These are phyloP conservation scores for Colletotrichum falcatum DNA, from an alignment of 2,329 filamentous ascomycete species.

Conservation along the genomic window DNA sequence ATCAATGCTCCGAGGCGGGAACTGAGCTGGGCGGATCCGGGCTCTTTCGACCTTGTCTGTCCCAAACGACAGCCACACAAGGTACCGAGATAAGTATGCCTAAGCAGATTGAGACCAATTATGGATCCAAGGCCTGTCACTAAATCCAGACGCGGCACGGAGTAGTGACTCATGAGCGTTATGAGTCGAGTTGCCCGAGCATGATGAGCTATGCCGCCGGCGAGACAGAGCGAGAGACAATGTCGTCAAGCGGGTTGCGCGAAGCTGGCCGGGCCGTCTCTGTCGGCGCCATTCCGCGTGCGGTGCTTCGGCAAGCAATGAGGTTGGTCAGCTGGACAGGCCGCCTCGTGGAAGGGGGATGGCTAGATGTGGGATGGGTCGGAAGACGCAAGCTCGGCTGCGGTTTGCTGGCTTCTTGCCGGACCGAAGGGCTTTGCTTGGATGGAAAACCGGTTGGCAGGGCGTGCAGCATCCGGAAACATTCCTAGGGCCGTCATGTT, in stretches of 20 bases:
- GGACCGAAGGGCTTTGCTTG: neutral
- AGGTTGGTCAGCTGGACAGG: neutral
- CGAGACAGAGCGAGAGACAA: neutral
- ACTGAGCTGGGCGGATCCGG: slow-evolving; percentile 25
- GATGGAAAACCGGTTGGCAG: slow-evolving; percentile 3
- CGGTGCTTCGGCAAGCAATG: slow-evolving; percentile 13
- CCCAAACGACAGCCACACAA: neutral
- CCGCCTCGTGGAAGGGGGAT: too few species aligned
- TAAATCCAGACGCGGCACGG: neutral
- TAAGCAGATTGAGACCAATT: neutral
- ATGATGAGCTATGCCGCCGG: neutral
- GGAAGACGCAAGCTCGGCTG: too few species aligned
- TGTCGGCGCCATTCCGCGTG: neutral
- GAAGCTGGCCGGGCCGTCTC: slow-evolving; percentile 12
- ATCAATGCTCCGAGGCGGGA: slow-evolving; percentile 31
- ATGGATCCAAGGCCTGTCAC: neutral
- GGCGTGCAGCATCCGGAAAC: neutral
- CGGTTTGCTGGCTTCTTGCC: neutral
- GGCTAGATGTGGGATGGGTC: too few species aligned
- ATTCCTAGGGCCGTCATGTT: neutral
- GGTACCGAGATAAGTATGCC: neutral
- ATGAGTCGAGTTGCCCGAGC: slow-evolving; percentile 2
- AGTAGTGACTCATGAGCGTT: slow-evolving; percentile 15
- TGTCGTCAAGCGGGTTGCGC: slow-evolving; percentile 2
- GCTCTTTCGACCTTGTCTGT: slow-evolving; percentile 4